Conservation (phyloP, 2,329 filamentous ascomycete species). For the Fusarium acutatum region DNA sequence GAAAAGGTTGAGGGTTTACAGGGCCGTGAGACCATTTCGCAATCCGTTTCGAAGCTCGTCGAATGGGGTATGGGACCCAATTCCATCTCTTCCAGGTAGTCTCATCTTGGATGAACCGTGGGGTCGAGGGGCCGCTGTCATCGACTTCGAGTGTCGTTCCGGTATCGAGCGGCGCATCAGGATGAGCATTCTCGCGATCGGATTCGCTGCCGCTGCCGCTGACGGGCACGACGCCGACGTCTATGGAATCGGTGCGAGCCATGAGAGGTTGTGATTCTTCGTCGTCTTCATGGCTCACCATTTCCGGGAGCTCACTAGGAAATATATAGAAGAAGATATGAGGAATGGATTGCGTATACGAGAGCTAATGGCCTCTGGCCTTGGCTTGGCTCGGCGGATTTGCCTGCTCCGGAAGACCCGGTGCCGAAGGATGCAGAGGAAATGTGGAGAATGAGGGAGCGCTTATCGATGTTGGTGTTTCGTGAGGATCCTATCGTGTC, state of each 20-base stretch:
- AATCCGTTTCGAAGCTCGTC: constrained; percentile 54
- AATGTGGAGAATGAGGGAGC: constrained; percentile 17
- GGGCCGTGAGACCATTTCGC: constrained; percentile 66
- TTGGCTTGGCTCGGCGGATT: constrained; percentile 27
- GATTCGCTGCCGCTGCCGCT: constrained; percentile 25
- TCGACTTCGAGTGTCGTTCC: constrained; percentile 55
- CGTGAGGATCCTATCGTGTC: constrained; percentile 5
- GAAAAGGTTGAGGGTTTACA: constrained; percentile 55
- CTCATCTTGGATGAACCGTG: constrained; percentile 68
- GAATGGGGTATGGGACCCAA: constrained; percentile 67
- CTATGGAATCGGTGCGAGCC: constrained; percentile 44
- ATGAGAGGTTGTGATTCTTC: constrained; percentile 53
- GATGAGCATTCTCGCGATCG: constrained; percentile 41
- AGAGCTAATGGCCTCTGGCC: background rate
- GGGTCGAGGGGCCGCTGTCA: constrained; percentile 56
- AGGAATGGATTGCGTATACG: constrained; percentile 9
- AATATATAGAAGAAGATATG: background rate
- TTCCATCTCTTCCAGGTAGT: constrained; percentile 56
- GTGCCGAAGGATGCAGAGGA: constrained; percentile 12
- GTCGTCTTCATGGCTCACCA: constrained; percentile 45
- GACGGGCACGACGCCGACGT: constrained; percentile 40
- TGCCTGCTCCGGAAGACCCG: constrained; percentile 25
- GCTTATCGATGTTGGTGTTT: constrained; percentile 21
- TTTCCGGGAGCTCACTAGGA: constrained; percentile 23
- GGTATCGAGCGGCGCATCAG: constrained; percentile 54